phyloP scores from a whole-genome alignment of 2,329 filamentous ascomycete genomes.

The Penicillium brevicompactum region DNA sequence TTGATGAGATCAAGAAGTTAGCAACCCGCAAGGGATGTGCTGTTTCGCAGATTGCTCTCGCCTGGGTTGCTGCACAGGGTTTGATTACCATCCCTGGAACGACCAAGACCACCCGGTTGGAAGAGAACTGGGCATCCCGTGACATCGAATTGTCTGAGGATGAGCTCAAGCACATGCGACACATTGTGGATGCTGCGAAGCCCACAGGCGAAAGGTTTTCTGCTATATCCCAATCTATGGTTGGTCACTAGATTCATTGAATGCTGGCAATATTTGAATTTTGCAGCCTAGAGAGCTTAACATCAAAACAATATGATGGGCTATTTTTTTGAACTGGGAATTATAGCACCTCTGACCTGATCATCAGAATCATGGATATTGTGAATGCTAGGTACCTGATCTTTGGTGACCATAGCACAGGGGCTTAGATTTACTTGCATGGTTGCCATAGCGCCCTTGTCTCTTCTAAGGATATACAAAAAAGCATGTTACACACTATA shows the following conservation, averaged over 20 bases:
- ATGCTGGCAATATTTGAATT: no score
- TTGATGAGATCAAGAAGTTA: conserved; percentile 46
- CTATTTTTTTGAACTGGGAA: no score
- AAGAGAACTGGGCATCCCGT: conserved; percentile 45
- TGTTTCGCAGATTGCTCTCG: conserved; percentile 40
- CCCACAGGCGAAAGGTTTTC: conserved; percentile 41
- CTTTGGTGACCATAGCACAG: no score
- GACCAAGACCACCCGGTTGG: conserved; percentile 42
- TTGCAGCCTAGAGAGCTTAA: no score
- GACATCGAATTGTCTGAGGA: conserved; percentile 41
- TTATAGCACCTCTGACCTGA: no score
- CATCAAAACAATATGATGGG: no score
- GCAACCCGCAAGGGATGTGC: conserved; percentile 37
- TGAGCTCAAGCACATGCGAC: conserved; percentile 43
- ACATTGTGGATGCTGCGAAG: conserved; percentile 41
- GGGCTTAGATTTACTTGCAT: no score
- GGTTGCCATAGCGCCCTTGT: no score
- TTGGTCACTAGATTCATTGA: conserved; percentile 20
- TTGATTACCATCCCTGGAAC: conserved; percentile 53
- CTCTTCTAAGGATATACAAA: no score
- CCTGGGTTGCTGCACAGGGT: conserved; percentile 45
- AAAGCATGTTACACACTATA: no score
- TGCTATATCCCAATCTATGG: conserved; percentile 23
- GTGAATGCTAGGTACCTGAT: no score
- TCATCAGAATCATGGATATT: no score